These are phyloP conservation scores for Solanum ossicruentum DNA, from an alignment of 257 asterid species.

Conservation along the genomic window DNA sequence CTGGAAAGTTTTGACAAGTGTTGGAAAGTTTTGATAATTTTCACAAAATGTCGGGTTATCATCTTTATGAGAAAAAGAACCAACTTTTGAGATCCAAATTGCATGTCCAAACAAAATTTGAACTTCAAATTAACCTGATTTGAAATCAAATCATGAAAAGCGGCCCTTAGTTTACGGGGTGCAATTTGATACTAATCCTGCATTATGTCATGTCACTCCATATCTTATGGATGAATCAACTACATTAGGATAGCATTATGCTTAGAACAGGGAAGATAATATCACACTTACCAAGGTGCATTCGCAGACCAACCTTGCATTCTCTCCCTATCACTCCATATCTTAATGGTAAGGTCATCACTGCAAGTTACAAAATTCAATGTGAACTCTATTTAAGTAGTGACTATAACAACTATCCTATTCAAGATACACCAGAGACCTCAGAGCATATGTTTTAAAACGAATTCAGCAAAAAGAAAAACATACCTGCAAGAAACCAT, in stretches of 20 bases:
- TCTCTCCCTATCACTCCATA: constrained; percentile 54
- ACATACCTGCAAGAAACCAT: constrained; percentile 92
- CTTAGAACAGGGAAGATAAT: neutral
- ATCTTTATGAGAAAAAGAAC: neutral
- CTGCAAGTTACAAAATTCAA: constrained; percentile 25
- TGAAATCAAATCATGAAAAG: neutral
- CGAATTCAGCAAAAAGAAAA: neutral
- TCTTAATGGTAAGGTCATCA: constrained; percentile 80
- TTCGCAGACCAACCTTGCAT: constrained; percentile 38
- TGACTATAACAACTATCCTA: neutral
- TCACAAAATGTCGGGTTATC: neutral
- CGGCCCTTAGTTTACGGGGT: neutral
- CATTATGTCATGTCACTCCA: neutral
- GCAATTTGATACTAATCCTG: neutral
- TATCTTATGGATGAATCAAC: neutral
- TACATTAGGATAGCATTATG: neutral
- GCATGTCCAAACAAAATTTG: neutral
- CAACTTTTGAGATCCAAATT: neutral
- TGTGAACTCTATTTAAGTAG: neutral
- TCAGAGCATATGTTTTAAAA: neutral
- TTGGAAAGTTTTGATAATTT: neutral
- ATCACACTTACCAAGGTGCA: constrained; percentile 60
- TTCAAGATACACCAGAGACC: neutral
- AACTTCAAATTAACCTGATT: neutral
- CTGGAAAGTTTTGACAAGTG: neutral